Conservation (phyloP, 495 filamentous ascomycete genomes). For the Xylaria castorea region DNA sequence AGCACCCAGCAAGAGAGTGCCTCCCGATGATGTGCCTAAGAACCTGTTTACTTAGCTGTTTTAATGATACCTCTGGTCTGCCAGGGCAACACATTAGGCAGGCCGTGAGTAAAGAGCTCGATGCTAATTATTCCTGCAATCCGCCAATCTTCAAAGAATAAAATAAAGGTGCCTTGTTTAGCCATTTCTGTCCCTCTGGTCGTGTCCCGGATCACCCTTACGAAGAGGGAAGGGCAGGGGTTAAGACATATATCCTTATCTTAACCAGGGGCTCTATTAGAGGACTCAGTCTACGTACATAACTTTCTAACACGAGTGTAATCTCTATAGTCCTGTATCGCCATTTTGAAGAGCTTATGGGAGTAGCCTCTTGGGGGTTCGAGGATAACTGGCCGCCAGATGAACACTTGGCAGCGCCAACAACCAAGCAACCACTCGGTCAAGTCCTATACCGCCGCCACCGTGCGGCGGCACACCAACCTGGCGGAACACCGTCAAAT, state of each 20-base stretch:
- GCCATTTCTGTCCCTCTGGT: not conserved
- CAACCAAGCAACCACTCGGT: constrained; percentile 89
- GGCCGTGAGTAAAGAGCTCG: too few relatives aligned
- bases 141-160: not conserved
- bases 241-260: not conserved
- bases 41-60: too few relatives aligned
- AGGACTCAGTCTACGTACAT: not conserved
- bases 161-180: not conserved
- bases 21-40: too few relatives aligned
- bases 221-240: not conserved
- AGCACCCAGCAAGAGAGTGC: too few relatives aligned
- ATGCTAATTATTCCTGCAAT: too few relatives aligned
- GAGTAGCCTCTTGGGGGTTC: constrained; percentile 82
- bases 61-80: too few relatives aligned
- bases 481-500: constrained; percentile 40
- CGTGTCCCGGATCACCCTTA: not conserved
- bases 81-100: too few relatives aligned
- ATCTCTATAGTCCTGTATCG: not conserved
- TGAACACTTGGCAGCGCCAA: constrained; percentile 83
- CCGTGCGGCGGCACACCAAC: constrained; percentile 81
- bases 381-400: constrained; percentile 77
- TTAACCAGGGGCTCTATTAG: not conserved
- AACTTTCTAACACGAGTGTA: not conserved
- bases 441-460: constrained; percentile 85
- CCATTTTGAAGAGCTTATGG: constrained; percentile 42